These are phyloP conservation scores for Hylodesmum podocarpum DNA, from an alignment of 306 rosid genomes.

Conservation along the genomic window DNA sequence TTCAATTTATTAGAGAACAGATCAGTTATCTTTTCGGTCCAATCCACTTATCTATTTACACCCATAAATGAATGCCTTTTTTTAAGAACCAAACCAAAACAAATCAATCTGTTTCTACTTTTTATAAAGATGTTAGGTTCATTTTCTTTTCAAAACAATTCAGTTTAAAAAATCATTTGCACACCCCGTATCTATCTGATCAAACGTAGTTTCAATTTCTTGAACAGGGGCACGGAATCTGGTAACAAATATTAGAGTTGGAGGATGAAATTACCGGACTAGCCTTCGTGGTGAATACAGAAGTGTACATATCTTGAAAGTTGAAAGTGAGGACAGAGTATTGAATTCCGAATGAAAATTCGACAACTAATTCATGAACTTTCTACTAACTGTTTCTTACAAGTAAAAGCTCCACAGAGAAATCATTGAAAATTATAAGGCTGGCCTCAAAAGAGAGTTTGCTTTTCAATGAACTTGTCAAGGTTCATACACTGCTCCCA, in stretches of 20 bases:
- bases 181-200: too few species aligned
- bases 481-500: conserved; percentile 19
- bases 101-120: too few species aligned
- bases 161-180: too few species aligned
- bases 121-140: too few species aligned
- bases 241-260: neutral
- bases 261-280: neutral
- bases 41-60: too few species aligned
- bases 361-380: conserved; percentile 7
- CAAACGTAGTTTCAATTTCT: neutral
- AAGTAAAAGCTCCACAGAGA: conserved; percentile 6
- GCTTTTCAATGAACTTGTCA: conserved; percentile 24
- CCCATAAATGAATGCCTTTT: too few species aligned
- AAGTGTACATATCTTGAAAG: neutral
- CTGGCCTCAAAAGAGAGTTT: conserved; percentile 20
- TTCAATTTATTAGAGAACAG: too few species aligned
- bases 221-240: neutral
- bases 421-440: neutral
- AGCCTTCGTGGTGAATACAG: conserved; percentile 1
- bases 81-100: too few species aligned
- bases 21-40: too few species aligned
- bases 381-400: conserved; percentile 18
- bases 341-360: conserved; percentile 14
- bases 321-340: neutral
- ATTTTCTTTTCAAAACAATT: too few species aligned